Conservation (phyloP, 768 basidiomycete genomes). For the Amanita fuliginea region DNA sequence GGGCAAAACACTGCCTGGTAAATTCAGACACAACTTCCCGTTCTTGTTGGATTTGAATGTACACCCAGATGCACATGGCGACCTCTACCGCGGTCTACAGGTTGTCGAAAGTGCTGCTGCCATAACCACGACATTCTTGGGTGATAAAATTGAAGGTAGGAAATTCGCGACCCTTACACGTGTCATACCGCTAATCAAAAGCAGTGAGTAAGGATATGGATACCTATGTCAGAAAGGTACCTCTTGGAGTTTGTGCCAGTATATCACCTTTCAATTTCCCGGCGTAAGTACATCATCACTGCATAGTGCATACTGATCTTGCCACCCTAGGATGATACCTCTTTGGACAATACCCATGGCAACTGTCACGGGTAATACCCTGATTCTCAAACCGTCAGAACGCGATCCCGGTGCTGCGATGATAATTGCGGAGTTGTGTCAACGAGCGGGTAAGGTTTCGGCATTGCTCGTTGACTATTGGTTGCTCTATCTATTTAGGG, state of each 20-base stretch:
- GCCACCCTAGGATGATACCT: slow-evolving; percentile 71
- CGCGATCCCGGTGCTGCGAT: slow-evolving; percentile 95
- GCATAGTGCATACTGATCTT: slow-evolving; percentile 3
- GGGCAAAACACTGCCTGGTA: slow-evolving; percentile 86
- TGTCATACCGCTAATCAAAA: slow-evolving; percentile 1
- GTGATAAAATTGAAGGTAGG: slow-evolving; percentile 85
- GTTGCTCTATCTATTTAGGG: slow-evolving; percentile 25
- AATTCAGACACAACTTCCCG: slow-evolving; percentile 6
- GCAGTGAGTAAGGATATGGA: slow-evolving; percentile 94
- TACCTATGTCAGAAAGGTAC: slow-evolving; percentile 73
- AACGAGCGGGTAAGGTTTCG: slow-evolving; percentile 52
- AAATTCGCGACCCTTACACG: slow-evolving; percentile 11
- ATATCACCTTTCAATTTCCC: slow-evolving; percentile 88
- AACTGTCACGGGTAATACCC: slow-evolving; percentile 82
- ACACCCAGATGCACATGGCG: slow-evolving; percentile 79
- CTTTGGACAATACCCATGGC: slow-evolving; percentile 94
- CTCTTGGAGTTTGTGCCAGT: slow-evolving; percentile 83
- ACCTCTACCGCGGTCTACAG: slow-evolving; percentile 86
- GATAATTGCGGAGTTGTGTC: slow-evolving; percentile 94
- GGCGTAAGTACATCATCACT: slow-evolving; percentile 38
- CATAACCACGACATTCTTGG: slow-evolving; percentile 77
- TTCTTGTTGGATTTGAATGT: neutral
- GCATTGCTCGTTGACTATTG: neutral
- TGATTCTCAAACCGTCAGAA: slow-evolving; percentile 93
- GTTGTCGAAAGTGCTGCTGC: slow-evolving; percentile 75